phyloP scores from a whole-genome alignment of 257 asterid species.

The Przewalskia tangutica region DNA sequence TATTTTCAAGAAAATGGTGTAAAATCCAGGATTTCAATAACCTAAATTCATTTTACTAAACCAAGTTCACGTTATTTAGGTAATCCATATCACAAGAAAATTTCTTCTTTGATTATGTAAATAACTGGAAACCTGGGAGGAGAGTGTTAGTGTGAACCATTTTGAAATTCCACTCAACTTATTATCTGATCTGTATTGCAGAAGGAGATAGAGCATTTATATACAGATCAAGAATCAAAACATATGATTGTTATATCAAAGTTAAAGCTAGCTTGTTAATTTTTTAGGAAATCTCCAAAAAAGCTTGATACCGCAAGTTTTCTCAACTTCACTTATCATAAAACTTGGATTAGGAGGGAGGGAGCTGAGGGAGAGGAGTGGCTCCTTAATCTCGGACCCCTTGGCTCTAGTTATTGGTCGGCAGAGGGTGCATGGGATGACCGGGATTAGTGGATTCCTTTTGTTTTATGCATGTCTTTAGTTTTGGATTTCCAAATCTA shows the following conservation, averaged over 20 bases:
- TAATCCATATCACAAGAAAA: background rate
- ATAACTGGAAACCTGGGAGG: background rate
- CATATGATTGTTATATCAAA: background rate
- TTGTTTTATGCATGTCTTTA: no score
- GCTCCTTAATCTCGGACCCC: background rate
- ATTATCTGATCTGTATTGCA: background rate
- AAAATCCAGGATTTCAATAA: background rate
- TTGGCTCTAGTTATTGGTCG: background rate
- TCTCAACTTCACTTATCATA: background rate
- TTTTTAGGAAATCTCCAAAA: background rate
- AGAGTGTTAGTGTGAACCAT: background rate
- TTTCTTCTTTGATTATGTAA: background rate
- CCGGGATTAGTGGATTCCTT: no score
- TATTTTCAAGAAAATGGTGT: background rate
- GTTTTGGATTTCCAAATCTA: no score
- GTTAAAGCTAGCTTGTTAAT: background rate
- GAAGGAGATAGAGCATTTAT: background rate
- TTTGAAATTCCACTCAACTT: background rate
- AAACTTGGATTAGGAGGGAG: background rate
- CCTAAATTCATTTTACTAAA: background rate
- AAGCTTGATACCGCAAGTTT: background rate
- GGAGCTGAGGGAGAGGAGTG: background rate
- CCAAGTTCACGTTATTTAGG: background rate
- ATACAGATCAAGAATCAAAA: background rate
- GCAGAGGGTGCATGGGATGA: background rate